Percentiles rank a stretch among this genome's conserved stretches.
Evolutionary conservation across 108 stramenopile genomes (phyloP).

Genomic region (Skeletonema marinoi): DNA sequence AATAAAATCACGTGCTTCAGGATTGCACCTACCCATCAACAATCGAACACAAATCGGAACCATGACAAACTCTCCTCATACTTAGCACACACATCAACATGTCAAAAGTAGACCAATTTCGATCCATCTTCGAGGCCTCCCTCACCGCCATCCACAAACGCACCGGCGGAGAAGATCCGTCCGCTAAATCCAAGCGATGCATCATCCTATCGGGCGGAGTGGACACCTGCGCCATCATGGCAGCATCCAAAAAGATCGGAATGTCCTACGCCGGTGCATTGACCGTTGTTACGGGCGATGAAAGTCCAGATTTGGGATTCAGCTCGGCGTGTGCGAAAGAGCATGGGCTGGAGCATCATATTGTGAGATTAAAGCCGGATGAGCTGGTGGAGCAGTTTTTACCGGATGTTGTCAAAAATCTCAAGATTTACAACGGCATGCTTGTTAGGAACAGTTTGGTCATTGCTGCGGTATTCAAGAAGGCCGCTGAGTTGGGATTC

Average conservation of each 20-base stretch:
- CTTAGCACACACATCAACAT: not conserved
- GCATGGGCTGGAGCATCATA: constrained; percentile 39
- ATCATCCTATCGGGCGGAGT: constrained; percentile 57
- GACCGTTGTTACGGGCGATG: constrained; percentile 49
- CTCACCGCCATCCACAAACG: constrained; percentile 21
- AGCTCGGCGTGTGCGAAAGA: constrained; percentile 39
- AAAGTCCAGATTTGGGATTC: constrained; percentile 47
- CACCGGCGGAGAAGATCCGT: not conserved
- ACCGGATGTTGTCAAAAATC: constrained; percentile 28
- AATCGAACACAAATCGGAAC: too few relatives aligned
- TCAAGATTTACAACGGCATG: constrained; percentile 59
- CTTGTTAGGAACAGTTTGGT: constrained; percentile 55
- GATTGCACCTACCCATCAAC: not conserved
- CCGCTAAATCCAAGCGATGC: constrained; percentile 22
- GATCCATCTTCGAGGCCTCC: constrained; percentile 30
- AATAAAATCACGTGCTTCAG: not conserved
- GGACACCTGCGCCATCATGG: constrained; percentile 62
- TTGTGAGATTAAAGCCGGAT: constrained; percentile 33
- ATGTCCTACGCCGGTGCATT: constrained; percentile 45
- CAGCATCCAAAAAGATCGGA: constrained; percentile 33
- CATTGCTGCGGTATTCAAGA: constrained; percentile 50
- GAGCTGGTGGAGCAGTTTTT: constrained; percentile 47
- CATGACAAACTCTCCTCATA: not conserved
- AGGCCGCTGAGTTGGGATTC: constrained; percentile 40
- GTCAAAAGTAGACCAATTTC: constrained; percentile 19